Base-by-base conservation (phyloP, 345 rosid species). In the Salix dunnii region DNA sequence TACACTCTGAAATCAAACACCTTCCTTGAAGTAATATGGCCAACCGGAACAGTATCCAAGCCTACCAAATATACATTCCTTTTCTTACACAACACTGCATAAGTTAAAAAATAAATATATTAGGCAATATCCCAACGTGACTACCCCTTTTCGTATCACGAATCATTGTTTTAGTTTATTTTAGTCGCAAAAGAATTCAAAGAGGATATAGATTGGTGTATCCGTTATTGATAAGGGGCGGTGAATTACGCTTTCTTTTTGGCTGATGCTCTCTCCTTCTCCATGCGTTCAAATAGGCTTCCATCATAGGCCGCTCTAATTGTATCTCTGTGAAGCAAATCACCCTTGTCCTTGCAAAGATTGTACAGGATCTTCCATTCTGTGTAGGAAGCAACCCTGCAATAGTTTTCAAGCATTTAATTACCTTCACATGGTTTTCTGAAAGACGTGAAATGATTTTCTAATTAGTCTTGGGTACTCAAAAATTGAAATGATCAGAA, bases 231-330 rank as follows among this genome's bases (percentile, higher is more conserved):
- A 13, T 6, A 21, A 51, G 35, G 38, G 27, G 38, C 7, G 5
- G 4, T 42, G 27, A 21, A 70, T 85, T 82, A 88, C 74, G 78
- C 79, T 85, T 85, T 88, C 88, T 87, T 90, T 61, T 85, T 79
- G 21, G 81, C 51, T 2, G 93, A 81, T 67, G 76, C 69, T 68
- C 66, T 83, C 77, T 84, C 90, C 81, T 87, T 87, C 87, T 90
- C 89, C 85, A 93, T 76, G 9, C 9, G 76, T 36, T 89, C 87
- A 31, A 95, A 95, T 20, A 95, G 84, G 80, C 89, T 87, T 62
- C 99, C 99, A 76, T 95, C 99, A 42, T 91, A 95, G 53, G 81
- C 93, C 13, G 82, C 89, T 85, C 81, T 85, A 31, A 95, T 63
- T 7, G 86, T 90, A 0, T 92, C 96, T 79, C 85, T 88, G 4